Base-by-base conservation (phyloP, 2,329 filamentous ascomycete genomes). In the Elsinoe necatrix region DNA sequence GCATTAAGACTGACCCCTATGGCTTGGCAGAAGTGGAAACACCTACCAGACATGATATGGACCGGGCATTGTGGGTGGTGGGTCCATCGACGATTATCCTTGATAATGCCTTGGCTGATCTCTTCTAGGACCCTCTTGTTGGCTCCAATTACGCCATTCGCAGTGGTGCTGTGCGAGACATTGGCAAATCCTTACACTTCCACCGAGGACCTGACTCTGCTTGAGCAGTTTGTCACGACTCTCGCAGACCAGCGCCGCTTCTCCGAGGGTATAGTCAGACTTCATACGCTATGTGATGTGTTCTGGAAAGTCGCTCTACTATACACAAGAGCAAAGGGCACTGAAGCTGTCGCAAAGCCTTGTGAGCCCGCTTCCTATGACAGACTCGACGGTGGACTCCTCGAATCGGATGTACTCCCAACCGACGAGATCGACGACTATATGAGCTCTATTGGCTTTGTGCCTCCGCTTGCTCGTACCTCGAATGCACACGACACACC, bases 141-240 rank as follows among this genome's bases (percentile, higher is more conserved):
- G 59, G 76, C 77, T 1, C 81, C 80, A 0, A 83, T 83, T 62
- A 77, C 79, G 0, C 80, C 80, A 0, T 81, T 82, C 62, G 80
- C 81, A 56, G 77, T 82, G 23, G 69, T 83, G 23, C 82, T 84
- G 66, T 64, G 64, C 56, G 57, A 65, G 16, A 59, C 61, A n/a
- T 60, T 69, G 48, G 61, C 61, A 25, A 60, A 61, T 1, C 56
- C 64, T 8, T 43, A 63, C 18, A 42, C 31, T 21, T 45, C 60
- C 9, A 20, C 42, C 16, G 48, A 55, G 2, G 64, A 65, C 43
- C 51, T 64, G 11, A 39, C 57, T 11, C 57, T 64, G 9, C 60
- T 65, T 3, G 58, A 57, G n/a, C 59, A 62, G 12, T 65, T 59
- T 21, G 64, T 65, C 21, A 58, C 50, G 0, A 61, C 62, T 0